Evolutionary conservation across 768 basidiomycete genomes (phyloP).

Genomic region (Naganishia antarctica): DNA sequence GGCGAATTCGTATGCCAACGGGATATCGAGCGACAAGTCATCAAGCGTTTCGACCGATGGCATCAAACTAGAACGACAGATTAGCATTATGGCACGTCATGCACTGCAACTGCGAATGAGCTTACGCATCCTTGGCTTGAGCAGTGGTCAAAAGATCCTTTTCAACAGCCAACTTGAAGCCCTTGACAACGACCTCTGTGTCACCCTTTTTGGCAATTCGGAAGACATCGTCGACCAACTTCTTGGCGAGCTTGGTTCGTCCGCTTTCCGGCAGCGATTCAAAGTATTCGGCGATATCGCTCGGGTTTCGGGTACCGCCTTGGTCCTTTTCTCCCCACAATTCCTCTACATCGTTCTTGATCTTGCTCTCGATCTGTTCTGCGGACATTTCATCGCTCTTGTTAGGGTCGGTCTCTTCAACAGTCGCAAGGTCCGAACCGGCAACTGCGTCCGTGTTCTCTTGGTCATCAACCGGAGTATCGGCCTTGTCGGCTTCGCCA

Average conservation of each 20-base stretch:
- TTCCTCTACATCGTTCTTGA: conserved; percentile 76
- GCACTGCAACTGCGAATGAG: too few species aligned
- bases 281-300: conserved; percentile 85
- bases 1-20: conserved; percentile 72
- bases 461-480: conserved; percentile 44
- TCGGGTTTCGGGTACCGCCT: conserved; percentile 58
- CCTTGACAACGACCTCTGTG: conserved; percentile 67
- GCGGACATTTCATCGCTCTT: conserved; percentile 57
- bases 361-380: conserved; percentile 66
- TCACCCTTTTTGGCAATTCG: conserved; percentile 72
- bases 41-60: conserved; percentile 71
- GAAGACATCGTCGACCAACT: conserved; percentile 66
- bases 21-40: conserved; percentile 84
- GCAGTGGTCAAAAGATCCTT: conserved; percentile 61
- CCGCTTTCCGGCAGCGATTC: conserved; percentile 63
- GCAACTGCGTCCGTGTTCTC: conserved; percentile 40
- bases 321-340: conserved; percentile 60
- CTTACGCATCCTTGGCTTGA: conserved; percentile 57
- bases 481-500: conserved; percentile 38
- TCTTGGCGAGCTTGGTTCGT: conserved; percentile 65
- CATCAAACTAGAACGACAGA: conserved; percentile 61
- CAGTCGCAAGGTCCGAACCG: conserved; percentile 36
- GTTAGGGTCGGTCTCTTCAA: conserved; percentile 24
- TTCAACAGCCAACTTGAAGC: conserved; percentile 62
- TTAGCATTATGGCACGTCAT: too few species aligned